Conservation (phyloP, 1,139 yeast species). For the Candida frijolesensis region DNA sequence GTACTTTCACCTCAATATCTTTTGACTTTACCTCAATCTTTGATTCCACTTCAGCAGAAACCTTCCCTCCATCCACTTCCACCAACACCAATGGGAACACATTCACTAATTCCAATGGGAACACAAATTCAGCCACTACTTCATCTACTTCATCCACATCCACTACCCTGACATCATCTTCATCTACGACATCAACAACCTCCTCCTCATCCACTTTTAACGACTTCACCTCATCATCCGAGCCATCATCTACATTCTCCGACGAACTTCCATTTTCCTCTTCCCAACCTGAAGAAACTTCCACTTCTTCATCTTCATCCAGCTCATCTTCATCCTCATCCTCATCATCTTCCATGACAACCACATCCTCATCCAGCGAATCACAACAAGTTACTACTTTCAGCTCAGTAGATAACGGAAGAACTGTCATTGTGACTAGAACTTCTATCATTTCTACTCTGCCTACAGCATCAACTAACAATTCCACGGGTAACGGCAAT, state of each 20-base stretch:
- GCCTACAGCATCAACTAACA: constrained; percentile 30
- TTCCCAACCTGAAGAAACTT: constrained; percentile 6
- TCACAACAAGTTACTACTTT: constrained; percentile 25
- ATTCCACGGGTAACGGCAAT: constrained; percentile 16
- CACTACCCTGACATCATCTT: constrained; percentile 1
- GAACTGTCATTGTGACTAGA: constrained; percentile 40
- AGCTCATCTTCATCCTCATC: constrained; percentile 7
- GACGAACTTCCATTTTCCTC: constrained; percentile 1
- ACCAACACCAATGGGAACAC: background rate
- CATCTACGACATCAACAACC: constrained; percentile 4
- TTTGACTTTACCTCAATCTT: background rate
- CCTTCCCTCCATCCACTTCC: background rate
- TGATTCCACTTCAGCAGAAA: background rate
- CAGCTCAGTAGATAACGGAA: constrained; percentile 38
- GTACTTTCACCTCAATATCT: background rate
- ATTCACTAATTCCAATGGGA: background rate
- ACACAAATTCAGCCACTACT: constrained; percentile 9
- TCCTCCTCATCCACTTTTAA: constrained; percentile 3
- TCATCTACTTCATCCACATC: constrained; percentile 1
- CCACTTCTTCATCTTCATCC: constrained; percentile 11
- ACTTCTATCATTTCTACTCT: constrained; percentile 33
- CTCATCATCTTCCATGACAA: constrained; percentile 3
- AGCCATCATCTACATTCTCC: constrained; percentile 10
- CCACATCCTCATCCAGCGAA: constrained; percentile 14
- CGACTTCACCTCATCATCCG: constrained; percentile 9